Evolutionary conservation across 768 basidiomycete genomes (phyloP).

Genomic region (Mycena metata): DNA sequence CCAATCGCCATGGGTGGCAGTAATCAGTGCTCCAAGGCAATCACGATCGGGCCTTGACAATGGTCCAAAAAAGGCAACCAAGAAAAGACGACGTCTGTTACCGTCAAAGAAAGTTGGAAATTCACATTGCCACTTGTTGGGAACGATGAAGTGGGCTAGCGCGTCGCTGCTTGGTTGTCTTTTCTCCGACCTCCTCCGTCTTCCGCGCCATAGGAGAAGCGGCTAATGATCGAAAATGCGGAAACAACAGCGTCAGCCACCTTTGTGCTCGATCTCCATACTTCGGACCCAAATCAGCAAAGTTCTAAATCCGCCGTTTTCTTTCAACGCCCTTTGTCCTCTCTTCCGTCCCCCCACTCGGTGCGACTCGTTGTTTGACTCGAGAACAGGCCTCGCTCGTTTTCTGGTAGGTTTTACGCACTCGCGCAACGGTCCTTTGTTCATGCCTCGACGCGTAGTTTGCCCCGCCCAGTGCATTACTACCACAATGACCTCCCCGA

Average conservation of each 20-base stretch:
- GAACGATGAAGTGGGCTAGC: not conserved
- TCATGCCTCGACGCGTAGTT: not conserved
- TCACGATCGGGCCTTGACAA: slow-evolving; percentile 17
- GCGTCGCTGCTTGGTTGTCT: slow-evolving; percentile 5
- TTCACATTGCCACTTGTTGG: not conserved
- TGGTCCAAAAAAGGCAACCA: slow-evolving; percentile 6
- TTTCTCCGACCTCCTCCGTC: slow-evolving; percentile 12
- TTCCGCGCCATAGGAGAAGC: slow-evolving; percentile 23
- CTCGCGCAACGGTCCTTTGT: not conserved
- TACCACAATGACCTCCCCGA: slow-evolving; percentile 11
- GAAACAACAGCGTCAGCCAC: slow-evolving; percentile 4
- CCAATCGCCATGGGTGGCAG: slow-evolving; percentile 14
- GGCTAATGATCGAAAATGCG: slow-evolving; percentile 29
- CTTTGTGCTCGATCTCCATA: slow-evolving; percentile 24
- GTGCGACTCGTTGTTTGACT: not conserved
- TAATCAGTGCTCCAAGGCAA: not conserved
- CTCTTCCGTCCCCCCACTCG: not conserved
- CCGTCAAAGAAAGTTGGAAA: slow-evolving; percentile 14
- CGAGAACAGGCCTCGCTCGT: slow-evolving; percentile 1
- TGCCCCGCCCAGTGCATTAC: not conserved
- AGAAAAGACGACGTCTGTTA: not conserved
- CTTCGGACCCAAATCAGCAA: slow-evolving; percentile 24
- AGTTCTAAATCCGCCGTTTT: slow-evolving; percentile 10
- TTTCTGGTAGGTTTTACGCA: slow-evolving; percentile 2
- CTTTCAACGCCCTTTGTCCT: slow-evolving; percentile 10